Percentiles rank a stretch among this genome's conserved stretches.
These are phyloP conservation scores for Eucalyptus globulus DNA, from an alignment of 345 rosid species.

Conservation along the genomic window DNA sequence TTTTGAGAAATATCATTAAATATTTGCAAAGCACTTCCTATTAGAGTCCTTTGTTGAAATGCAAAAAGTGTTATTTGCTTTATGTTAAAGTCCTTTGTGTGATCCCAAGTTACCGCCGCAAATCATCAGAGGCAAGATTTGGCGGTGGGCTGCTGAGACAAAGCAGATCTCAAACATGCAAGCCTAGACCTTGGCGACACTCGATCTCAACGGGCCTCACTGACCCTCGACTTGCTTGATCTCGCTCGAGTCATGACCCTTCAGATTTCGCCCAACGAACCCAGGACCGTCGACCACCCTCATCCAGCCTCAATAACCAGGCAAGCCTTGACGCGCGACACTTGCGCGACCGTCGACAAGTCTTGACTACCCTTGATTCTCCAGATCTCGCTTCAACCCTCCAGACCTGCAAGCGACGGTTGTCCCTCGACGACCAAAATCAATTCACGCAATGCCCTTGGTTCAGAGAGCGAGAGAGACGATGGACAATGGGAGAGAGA, in stretches of 20 bases:
- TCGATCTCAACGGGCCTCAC: neutral
- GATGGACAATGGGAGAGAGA: neutral
- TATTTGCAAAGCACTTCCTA: neutral
- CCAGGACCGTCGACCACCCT: neutral
- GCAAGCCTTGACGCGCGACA: neutral
- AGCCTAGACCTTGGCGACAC: neutral
- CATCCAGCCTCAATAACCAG: neutral
- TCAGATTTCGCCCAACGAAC: neutral
- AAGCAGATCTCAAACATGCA: neutral
- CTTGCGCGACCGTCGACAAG: neutral
- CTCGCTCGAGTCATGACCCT: neutral
- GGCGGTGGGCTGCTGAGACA: neutral
- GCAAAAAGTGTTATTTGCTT: neutral
- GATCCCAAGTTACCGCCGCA: neutral
- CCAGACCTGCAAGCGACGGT: neutral
- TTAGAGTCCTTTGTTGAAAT: neutral
- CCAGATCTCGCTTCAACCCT: neutral
- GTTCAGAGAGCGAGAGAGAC: neutral
- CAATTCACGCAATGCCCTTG: neutral
- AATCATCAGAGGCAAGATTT: neutral
- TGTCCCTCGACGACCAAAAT: neutral
- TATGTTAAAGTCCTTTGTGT: neutral
- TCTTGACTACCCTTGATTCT: neutral
- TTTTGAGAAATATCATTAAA: neutral
- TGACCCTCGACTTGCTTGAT: neutral